Evolutionary conservation across 1,284 basidiomycete genomes (phyloP), one percentile per base, ranked within the genome.

Genomic region (Coriolopsis trogii): DNA sequence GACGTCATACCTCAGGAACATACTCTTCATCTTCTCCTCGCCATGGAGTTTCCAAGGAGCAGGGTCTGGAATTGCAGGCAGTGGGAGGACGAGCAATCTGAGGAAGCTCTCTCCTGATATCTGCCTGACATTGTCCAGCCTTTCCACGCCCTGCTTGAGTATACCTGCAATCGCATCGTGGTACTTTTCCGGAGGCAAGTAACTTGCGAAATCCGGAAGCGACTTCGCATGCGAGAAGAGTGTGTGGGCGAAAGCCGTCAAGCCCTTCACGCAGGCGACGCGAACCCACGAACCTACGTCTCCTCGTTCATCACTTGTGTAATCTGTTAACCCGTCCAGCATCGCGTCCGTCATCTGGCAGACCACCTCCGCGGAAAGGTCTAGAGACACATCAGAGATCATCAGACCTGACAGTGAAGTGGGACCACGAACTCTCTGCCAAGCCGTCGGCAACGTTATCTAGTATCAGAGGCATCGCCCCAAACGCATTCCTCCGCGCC

Each of bases 281-380:
- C 97, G 88, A 25, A 97, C 82, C 95, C 95, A 98, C 0, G 95
- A 98, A 24, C 97, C 97, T 21, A 99, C 91, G 66, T 99, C 97
- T 4, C 97, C 97, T 51, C 97, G 82, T 69, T 97, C 91, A 66
- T 99, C 97, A 26, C 84, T 86, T 2, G 93, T 88, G 66, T 98
- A 98, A 73, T 99, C 96, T 15, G 83, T 77, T 33, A 99, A 69
- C 2, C 93, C 94, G 12, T 64, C 66, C 18, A 88, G 69, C 39
- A 91, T 65, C 20, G 78, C 75, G 49, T 81, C 73, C 49, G 81
- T 73, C 51, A 88, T 65, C 15, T 71, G 61, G 48, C 70, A 68
- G 45, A 81, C 70, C 24, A 70, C 58, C 41, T 69, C 70, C 28
- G 77, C 63, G 41, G 77, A 67, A 48, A 89, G 59, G 57, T 72